Conservation (phyloP, 2,329 filamentous ascomycete genomes). For the Botrytis pseudocinerea region DNA sequence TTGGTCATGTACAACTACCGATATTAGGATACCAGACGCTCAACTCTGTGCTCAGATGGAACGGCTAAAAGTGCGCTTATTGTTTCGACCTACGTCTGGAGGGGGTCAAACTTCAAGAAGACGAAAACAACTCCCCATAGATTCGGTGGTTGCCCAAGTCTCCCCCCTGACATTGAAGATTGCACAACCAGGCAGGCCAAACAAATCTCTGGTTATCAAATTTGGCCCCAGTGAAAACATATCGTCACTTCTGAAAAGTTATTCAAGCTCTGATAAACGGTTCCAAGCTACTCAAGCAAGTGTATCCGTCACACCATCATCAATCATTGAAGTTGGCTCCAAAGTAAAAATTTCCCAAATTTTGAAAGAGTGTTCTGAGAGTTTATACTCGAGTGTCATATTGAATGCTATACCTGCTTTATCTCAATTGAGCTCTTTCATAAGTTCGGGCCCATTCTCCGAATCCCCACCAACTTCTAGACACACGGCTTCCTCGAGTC, state of each 20-base stretch:
- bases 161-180: not conserved
- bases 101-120: not conserved
- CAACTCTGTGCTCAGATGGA: constrained; percentile 30
- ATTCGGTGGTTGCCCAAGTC: not conserved
- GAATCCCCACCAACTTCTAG: not conserved
- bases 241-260: not conserved
- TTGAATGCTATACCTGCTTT: constrained; percentile 4
- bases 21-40: constrained; percentile 29
- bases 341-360: not conserved
- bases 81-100: constrained; percentile 23
- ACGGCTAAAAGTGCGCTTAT: constrained; percentile 30
- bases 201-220: not conserved
- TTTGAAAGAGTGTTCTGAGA: constrained; percentile 1
- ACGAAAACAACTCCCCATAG: not conserved
- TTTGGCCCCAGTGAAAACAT: not conserved
- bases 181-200: not conserved
- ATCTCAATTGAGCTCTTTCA: constrained; percentile 2
- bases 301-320: not conserved
- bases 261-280: not conserved
- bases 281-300: not conserved
- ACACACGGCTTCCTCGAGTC: not conserved
- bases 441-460: constrained; percentile 4
- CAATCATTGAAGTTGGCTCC: not conserved
- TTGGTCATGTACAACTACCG: constrained; percentile 17
- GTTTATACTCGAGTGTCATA: not conserved